Evolutionary conservation across 148 eudicot genomes (phyloP).

Genomic region (Fagopyrum homotropicum): DNA sequence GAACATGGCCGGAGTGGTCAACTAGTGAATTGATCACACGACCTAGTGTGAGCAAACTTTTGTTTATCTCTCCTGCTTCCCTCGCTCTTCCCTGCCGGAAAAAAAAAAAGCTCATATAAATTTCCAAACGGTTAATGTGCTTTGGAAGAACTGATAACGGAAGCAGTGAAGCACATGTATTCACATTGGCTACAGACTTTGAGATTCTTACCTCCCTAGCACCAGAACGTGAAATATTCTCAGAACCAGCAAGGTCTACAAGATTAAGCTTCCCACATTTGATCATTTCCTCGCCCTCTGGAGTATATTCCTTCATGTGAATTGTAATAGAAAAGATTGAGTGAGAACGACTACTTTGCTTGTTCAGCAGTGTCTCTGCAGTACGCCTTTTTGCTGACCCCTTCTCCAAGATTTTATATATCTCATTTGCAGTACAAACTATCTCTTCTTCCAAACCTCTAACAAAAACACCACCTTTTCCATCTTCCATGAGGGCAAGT

Average conservation of each 20-base stretch:
- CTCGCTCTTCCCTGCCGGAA: conserved; percentile 73
- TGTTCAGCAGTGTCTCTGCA: conserved; percentile 95
- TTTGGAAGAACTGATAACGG: not conserved
- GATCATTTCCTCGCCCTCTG: conserved; percentile 99
- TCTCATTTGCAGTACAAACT: conserved; percentile 87
- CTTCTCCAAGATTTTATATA: conserved; percentile 88
- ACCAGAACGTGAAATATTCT: conserved; percentile 97
- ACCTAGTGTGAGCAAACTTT: conserved; percentile 96
- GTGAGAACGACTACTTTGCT: conserved; percentile 98
- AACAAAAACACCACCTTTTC: conserved; percentile 92
- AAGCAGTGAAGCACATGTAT: not conserved
- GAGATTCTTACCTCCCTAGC: conserved; percentile 72
- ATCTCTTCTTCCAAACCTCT: conserved; percentile 97
- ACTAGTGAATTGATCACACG: conserved; percentile 94
- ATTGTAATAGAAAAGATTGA: conserved; percentile 95
- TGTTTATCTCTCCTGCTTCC: conserved; percentile 99
- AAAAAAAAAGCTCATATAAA: not conserved
- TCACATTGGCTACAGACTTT: not conserved
- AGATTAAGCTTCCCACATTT: conserved; percentile 98
- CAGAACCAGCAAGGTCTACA: conserved; percentile 99
- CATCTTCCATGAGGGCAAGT: conserved; percentile 98
- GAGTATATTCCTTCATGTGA: conserved; percentile 93
- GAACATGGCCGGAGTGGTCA: conserved; percentile 97
- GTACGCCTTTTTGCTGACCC: conserved; percentile 96
- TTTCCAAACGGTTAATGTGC: not conserved